Evolutionary conservation across 257 asterid genomes (phyloP).

Genomic region (Primulina tabacum): DNA sequence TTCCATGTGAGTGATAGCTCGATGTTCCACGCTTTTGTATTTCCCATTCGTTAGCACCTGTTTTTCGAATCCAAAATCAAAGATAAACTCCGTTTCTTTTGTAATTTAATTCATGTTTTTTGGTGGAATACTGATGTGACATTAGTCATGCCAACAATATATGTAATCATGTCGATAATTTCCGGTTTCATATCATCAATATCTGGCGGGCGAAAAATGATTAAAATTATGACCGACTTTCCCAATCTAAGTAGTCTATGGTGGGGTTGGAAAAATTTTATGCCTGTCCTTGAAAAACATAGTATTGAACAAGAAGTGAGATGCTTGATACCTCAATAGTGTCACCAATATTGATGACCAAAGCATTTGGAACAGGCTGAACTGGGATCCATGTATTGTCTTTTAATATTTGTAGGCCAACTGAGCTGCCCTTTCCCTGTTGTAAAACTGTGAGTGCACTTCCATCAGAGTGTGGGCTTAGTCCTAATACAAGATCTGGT

Average conservation of each 20-base stretch:
- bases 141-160: too few relatives aligned
- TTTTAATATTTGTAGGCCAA: conserved; percentile 85
- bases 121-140: too few relatives aligned
- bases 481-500: conserved; percentile 85
- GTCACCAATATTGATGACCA: conserved; percentile 89
- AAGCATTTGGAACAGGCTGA: conserved; percentile 79
- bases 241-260: too few relatives aligned
- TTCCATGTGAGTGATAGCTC: conserved; percentile 81
- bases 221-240: too few relatives aligned
- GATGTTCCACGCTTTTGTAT: conserved; percentile 95
- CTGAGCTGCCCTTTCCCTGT: conserved; percentile 62
- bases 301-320: too few relatives aligned
- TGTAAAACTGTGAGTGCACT: conserved; percentile 96
- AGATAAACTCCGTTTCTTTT: too few relatives aligned
- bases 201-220: too few relatives aligned
- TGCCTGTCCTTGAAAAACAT: too few relatives aligned
- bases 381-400: conserved; percentile 64
- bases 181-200: not conserved
- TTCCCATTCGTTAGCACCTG: conserved; percentile 86
- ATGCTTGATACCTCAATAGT: conserved; percentile 64
- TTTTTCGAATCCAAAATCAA: not conserved
- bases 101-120: too few relatives aligned
- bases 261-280: too few relatives aligned
- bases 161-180: too few relatives aligned
- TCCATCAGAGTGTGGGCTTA: conserved; percentile 98